Base-by-base conservation (phyloP, 139 green algal genomes). In the Chlorella vulgaris region DNA sequence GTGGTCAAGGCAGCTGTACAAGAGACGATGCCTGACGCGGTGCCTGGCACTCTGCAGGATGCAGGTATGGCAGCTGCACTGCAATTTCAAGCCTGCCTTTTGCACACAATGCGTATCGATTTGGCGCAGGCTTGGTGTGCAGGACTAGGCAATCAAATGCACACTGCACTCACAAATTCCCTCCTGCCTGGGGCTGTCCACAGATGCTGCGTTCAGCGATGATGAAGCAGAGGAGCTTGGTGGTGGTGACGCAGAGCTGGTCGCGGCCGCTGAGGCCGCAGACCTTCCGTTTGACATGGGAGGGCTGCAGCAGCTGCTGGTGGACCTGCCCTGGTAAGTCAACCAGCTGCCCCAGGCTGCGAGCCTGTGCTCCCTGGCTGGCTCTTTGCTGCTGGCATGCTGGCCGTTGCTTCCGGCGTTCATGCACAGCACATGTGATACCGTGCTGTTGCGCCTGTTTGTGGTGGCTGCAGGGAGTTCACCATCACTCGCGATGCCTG, bases 401-500 rank as follows among this genome's bases (percentile, higher is more conserved):
- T 24, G 47, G 47, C 47, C 15, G 53, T 2, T 28, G 65, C 10
- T 7, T 21, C 10, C 22, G 60, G 43, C 26, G 29, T 82, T 18
- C 7, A 5, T n/a, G n/a, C n/a, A n/a, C n/a, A n/a, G n/a, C n/a
- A n/a, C n/a, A n/a, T n/a, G n/a, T n/a, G n/a, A n/a, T n/a, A n/a
- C n/a, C n/a, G 15, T 51, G 18, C 26, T 18, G 35, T 53, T 68
- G 31, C 24, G 4, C 28, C 33, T 18, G 8, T 13, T 31, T 61
- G 66, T 60, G 3, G 29, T 18, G 53, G 1, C 36, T 24, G 21
- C 47, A 68, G 76, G 87, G 87, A 88, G 83, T 87, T 91, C 69
- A 83, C 69, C 42, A 89, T 91, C 50, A 91, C 82, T 5, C 38
- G 81, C 1, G 83, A 91, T 22, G 87, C 86, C 1, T 51, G 61